These are phyloP conservation scores for Sphagnum magellanicum DNA, from an alignment of 228 moss, liverwort and hornwort species.

Conservation along the genomic window DNA sequence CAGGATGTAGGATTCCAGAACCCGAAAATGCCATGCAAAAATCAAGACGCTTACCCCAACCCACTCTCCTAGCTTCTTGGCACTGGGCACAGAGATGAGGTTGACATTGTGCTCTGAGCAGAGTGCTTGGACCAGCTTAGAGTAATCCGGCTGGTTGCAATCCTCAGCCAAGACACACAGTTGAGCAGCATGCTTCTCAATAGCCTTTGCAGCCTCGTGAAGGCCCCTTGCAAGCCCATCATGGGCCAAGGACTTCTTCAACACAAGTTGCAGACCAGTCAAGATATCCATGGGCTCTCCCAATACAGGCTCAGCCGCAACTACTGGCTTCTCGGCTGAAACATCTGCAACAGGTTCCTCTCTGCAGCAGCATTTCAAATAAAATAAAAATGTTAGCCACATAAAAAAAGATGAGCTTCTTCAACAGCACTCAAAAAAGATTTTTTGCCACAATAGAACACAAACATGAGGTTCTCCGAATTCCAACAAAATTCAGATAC, in stretches of 20 bases:
- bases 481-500: no score
- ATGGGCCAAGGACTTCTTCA: slow-evolving; percentile 26
- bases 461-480: no score
- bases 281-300: slow-evolving; percentile 33
- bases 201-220: slow-evolving; percentile 23
- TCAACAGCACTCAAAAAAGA: no score
- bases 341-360: slow-evolving; percentile 15
- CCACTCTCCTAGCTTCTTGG: slow-evolving; percentile 63
- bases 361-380: not conserved
- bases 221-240: slow-evolving; percentile 27
- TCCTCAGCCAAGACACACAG: slow-evolving; percentile 58
- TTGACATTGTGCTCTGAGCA: slow-evolving; percentile 36
- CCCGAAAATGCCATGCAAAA: no score
- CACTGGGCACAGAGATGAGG: slow-evolving; percentile 44
- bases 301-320: slow-evolving; percentile 15
- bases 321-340: slow-evolving; percentile 9
- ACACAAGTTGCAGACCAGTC: slow-evolving; percentile 20
- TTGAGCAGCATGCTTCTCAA: slow-evolving; percentile 29
- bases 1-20: no score
- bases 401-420: no score
- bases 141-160: slow-evolving; percentile 60
- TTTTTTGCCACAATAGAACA: no score
- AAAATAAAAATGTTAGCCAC: no score
- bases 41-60: slow-evolving; percentile 17
- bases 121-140: slow-evolving; percentile 53